These are phyloP conservation scores for Candida endomychidarum DNA, from an alignment of 805 yeast species.

Conservation along the genomic window DNA sequence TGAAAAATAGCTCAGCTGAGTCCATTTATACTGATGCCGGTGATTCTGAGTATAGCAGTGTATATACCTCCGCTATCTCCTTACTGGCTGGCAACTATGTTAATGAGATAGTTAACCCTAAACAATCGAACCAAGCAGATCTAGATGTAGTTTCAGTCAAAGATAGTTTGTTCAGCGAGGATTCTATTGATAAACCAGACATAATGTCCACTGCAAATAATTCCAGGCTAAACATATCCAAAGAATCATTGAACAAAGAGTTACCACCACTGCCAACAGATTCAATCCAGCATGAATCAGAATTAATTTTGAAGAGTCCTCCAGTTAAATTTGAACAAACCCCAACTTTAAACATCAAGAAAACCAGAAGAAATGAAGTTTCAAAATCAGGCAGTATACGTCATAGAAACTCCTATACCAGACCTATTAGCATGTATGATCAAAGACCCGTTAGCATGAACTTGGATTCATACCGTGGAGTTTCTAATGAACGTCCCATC, in stretches of 20 bases:
- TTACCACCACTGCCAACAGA: constrained; percentile 8
- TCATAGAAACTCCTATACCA: constrained; percentile 6
- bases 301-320: constrained; percentile 1
- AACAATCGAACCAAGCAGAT: background rate
- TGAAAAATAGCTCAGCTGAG: background rate
- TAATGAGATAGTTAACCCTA: background rate
- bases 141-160: constrained; percentile 7
- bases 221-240: background rate
- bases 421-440: constrained; percentile 5
- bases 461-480: constrained; percentile 10
- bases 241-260: constrained; percentile 8
- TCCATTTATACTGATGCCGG: constrained; percentile 1
- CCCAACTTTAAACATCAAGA: background rate
- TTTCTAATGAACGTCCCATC: constrained; percentile 8
- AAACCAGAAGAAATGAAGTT: constrained; percentile 2
- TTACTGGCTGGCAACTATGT: constrained; percentile 8
- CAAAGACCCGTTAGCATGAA: constrained; percentile 12
- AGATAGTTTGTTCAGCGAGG: constrained; percentile 13
- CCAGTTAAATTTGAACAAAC: background rate
- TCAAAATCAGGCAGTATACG: constrained; percentile 5
- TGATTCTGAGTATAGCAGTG: background rate
- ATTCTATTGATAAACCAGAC: constrained; percentile 4
- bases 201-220: constrained; percentile 1
- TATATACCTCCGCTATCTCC: constrained; percentile 3
- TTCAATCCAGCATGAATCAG: constrained; percentile 2